A percentile compares a stretch with the other conserved stretches of the same genome.
phyloP scores from a whole-genome alignment of 2,329 filamentous ascomycete genomes.

The Colletotrichum sp. region DNA sequence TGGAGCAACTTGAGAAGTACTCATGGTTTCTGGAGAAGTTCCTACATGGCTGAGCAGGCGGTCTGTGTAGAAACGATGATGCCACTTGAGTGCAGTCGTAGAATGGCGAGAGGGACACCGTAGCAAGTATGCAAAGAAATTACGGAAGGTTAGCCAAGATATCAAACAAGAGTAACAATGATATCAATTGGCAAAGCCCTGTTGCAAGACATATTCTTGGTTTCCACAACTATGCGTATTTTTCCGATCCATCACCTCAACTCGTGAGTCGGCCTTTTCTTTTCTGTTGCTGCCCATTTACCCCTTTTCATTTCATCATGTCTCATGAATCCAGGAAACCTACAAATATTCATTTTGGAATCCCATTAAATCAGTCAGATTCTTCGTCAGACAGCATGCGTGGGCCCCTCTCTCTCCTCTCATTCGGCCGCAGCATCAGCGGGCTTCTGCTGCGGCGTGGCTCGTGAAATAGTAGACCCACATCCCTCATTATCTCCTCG shows the following conservation, averaged over 20 bases:
- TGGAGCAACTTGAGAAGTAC: conserved; percentile 34
- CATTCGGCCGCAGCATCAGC: neutral
- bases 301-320: neutral
- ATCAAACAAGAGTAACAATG: neutral
- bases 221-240: neutral
- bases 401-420: neutral
- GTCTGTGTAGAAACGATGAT: neutral
- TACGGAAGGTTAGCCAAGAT: neutral
- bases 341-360: neutral
- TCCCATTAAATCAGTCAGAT: neutral
- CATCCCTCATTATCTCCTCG: conserved; percentile 19
- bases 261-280: neutral
- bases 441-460: neutral
- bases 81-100: neutral
- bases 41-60: neutral
- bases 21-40: conserved; percentile 27
- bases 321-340: neutral
- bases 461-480: conserved; percentile 8
- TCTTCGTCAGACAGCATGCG: neutral
- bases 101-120: neutral
- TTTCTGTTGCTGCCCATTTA: neutral
- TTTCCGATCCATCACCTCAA: neutral
- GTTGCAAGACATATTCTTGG: neutral
- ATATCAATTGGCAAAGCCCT: neutral
- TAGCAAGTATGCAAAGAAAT: neutral